These are phyloP conservation scores for Tardiomyces depauwii DNA, from an alignment of 1,139 yeast species.

Conservation along the genomic window DNA sequence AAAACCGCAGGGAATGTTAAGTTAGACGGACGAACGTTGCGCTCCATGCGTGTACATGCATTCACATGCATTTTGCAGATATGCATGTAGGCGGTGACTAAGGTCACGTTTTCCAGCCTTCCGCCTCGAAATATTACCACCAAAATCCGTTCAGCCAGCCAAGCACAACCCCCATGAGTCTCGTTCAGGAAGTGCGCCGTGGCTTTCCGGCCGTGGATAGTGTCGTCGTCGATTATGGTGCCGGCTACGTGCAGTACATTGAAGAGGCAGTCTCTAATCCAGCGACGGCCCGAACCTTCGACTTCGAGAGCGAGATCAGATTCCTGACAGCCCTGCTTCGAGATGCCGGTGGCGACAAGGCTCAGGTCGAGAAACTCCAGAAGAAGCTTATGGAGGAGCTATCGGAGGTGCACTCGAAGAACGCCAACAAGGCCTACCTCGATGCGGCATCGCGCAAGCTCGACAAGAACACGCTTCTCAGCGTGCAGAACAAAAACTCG, in stretches of 20 bases:
- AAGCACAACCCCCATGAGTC: no score
- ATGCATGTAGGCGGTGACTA: background rate
- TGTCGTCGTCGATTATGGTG: slow-evolving; percentile 84
- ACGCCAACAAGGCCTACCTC: slow-evolving; percentile 42
- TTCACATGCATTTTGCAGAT: no score
- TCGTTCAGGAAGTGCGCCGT: slow-evolving; percentile 52
- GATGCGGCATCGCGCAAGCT: slow-evolving; percentile 78
- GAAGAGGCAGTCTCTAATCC: slow-evolving; percentile 69
- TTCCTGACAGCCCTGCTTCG: slow-evolving; percentile 53
- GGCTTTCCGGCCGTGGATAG: slow-evolving; percentile 83
- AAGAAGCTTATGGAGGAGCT: slow-evolving; percentile 38
- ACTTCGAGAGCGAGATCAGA: slow-evolving; percentile 51
- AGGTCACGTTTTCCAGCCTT: background rate
- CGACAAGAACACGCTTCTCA: slow-evolving; percentile 27
- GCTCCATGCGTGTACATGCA: no score
- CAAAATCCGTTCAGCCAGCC: no score
- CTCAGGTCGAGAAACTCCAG: slow-evolving; percentile 40
- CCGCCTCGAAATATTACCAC: background rate
- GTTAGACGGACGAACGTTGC: no score
- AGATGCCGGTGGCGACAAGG: slow-evolving; percentile 69
- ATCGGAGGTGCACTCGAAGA: slow-evolving; percentile 47
- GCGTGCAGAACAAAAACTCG: slow-evolving; percentile 24
- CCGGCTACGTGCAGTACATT: slow-evolving; percentile 77
- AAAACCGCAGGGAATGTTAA: no score
- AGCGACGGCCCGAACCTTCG: slow-evolving; percentile 54